Conservation (phyloP, 2,329 filamentous ascomycete genomes). For the Moelleriella libera region DNA sequence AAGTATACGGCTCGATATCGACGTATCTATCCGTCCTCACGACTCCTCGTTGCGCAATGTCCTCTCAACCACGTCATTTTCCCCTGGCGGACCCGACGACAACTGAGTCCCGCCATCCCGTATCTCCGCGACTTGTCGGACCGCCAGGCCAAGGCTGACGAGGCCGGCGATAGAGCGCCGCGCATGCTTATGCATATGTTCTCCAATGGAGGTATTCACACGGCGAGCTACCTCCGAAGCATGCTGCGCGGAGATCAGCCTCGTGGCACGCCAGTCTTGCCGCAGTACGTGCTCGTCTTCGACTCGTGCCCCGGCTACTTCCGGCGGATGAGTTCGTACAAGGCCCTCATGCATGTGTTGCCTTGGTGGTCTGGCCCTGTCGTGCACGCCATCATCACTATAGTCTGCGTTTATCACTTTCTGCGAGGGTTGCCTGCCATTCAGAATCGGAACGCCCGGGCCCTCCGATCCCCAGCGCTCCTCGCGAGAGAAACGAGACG, state of each 20-base stretch:
- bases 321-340: conserved; percentile 21
- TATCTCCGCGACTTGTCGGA: conserved; percentile 19
- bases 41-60: conserved; percentile 32
- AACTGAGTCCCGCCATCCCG: conserved; percentile 24
- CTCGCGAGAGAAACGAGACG: conserved; percentile 25
- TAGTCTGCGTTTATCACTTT: conserved; percentile 17
- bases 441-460: conserved; percentile 18
- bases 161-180: conserved; percentile 6
- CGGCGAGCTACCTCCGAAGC: conserved; percentile 19
- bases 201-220: conserved; percentile 36
- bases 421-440: conserved; percentile 13
- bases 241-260: conserved; percentile 7
- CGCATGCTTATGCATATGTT: conserved; percentile 32
- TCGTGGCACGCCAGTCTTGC: conserved; percentile 13
- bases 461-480: conserved; percentile 19
- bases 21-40: conserved; percentile 25
- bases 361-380: conserved; percentile 19
- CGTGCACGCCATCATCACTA: conserved; percentile 17
- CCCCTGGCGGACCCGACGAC: conserved; percentile 13
- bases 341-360: conserved; percentile 21
- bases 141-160: conserved; percentile 9
- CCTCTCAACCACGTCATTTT: conserved; percentile 21
- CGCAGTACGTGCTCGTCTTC: conserved; percentile 27
- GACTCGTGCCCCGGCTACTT: conserved; percentile 36
- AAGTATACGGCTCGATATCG: conserved; percentile 36